Evolutionary conservation across 352 stramenopile genomes (phyloP).

Genomic region (Phytophthora sp.): DNA sequence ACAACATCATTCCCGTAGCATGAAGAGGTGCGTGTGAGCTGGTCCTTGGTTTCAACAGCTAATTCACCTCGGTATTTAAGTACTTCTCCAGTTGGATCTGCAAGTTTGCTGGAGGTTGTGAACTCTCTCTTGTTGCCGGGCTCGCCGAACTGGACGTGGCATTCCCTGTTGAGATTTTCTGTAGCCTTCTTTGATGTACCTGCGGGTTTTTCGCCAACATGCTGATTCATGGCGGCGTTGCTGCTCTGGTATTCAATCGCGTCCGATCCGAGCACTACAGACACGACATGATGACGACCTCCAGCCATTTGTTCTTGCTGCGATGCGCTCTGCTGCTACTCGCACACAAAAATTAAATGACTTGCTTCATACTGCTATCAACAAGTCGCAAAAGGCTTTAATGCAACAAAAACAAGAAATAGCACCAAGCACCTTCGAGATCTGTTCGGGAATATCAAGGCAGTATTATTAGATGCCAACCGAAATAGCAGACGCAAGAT

Average conservation of each 20-base stretch:
- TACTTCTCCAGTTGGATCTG: slow-evolving; percentile 68
- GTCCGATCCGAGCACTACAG: slow-evolving; percentile 72
- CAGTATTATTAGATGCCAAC: slow-evolving; percentile 32
- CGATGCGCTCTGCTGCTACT: background rate
- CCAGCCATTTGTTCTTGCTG: slow-evolving; percentile 23
- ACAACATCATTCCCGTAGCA: slow-evolving; percentile 61
- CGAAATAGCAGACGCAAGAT: slow-evolving; percentile 19
- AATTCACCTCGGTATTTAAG: slow-evolving; percentile 67
- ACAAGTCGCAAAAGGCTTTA: too few species aligned
- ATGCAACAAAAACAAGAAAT: slow-evolving; percentile 18
- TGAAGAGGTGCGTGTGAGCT: slow-evolving; percentile 67
- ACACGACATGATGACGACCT: slow-evolving; percentile 53
- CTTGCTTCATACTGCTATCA: background rate
- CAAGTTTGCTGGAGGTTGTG: slow-evolving; percentile 53
- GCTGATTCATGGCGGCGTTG: slow-evolving; percentile 53
- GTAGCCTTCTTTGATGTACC: slow-evolving; percentile 13
- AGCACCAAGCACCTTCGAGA: slow-evolving; percentile 22
- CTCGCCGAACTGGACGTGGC: slow-evolving; percentile 71
- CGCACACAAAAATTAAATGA: slow-evolving; percentile 25
- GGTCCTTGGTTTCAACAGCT: slow-evolving; percentile 52
- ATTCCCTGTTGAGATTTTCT: slow-evolving; percentile 69
- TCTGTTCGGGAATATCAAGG: slow-evolving; percentile 22
- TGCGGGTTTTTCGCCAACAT: slow-evolving; percentile 30
- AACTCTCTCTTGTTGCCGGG: slow-evolving; percentile 67
- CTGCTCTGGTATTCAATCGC: slow-evolving; percentile 59